These are phyloP conservation scores for Komagataella mondaviorum DNA, from an alignment of 805 yeast species.

Conservation along the genomic window DNA sequence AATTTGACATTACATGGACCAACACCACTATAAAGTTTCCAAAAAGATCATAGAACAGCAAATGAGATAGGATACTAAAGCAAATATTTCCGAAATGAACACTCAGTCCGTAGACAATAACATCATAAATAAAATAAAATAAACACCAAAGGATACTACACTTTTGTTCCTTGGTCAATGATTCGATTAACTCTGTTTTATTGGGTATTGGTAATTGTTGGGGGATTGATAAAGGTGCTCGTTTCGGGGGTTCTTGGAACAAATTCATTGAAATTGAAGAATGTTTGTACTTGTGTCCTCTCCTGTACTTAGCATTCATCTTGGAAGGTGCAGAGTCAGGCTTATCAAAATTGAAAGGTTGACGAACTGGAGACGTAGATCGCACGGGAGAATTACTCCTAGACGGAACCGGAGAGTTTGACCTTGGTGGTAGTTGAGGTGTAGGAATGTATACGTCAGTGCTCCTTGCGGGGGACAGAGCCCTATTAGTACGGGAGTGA, in stretches of 20 bases:
- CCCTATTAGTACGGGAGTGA: background rate
- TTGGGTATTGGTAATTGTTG: conserved; percentile 65
- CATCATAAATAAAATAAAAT: conserved; percentile 40
- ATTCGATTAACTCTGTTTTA: conserved; percentile 42
- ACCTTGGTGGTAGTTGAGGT: conserved; percentile 9
- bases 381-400: conserved; percentile 16
- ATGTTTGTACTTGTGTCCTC: conserved; percentile 92
- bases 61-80: conserved; percentile 70
- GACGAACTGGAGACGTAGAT: conserved; percentile 18
- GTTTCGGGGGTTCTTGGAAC: conserved; percentile 81
- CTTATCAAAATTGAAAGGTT: conserved; percentile 47
- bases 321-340: conserved; percentile 17
- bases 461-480: background rate
- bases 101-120: conserved; percentile 46
- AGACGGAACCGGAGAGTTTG: conserved; percentile 13
- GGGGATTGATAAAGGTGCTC: conserved; percentile 51
- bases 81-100: conserved; percentile 36
- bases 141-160: conserved; percentile 44
- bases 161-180: conserved; percentile 46
- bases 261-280: conserved; percentile 93
- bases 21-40: conserved; percentile 57
- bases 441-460: conserved; percentile 9
- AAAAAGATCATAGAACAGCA: conserved; percentile 75
- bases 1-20: conserved; percentile 78
- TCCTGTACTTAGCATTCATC: conserved; percentile 49